These are phyloP conservation scores for Moricandia moricandioides DNA, from an alignment of 345 rosid genomes.

Conservation along the genomic window DNA sequence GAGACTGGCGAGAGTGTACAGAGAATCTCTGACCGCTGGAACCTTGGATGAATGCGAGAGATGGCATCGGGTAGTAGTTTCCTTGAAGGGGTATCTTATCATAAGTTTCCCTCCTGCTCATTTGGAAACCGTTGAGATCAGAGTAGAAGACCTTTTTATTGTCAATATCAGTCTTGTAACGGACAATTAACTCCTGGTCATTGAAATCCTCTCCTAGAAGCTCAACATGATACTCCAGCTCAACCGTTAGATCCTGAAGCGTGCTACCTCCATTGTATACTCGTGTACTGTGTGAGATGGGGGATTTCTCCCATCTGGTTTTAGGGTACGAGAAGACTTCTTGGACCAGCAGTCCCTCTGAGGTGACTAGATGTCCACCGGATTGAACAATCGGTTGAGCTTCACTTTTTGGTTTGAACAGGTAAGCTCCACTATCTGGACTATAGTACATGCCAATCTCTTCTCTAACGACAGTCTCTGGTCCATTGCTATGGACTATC, in stretches of 20 bases:
- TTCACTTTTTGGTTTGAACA: constrained; percentile 76
- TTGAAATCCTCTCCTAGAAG: constrained; percentile 59
- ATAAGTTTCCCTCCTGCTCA: constrained; percentile 94
- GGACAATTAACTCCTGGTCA: constrained; percentile 81
- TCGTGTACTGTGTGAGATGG: constrained; percentile 77
- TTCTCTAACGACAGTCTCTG: constrained; percentile 53
- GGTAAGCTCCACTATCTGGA: constrained; percentile 84
- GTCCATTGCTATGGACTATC: constrained; percentile 50
- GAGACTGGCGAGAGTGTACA: constrained; percentile 84
- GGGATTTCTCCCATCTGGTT: constrained; percentile 64
- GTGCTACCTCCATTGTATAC: constrained; percentile 62
- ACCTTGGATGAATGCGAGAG: constrained; percentile 89
- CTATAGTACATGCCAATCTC: constrained; percentile 79
- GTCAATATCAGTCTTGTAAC: constrained; percentile 74
- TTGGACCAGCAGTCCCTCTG: constrained; percentile 77
- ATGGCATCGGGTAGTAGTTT: constrained; percentile 97
- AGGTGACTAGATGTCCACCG: constrained; percentile 59
- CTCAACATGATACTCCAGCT: constrained; percentile 97
- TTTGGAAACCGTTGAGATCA: constrained; percentile 96
- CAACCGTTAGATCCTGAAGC: constrained; percentile 56
- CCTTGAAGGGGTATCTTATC: constrained; percentile 97
- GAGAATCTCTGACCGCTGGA: constrained; percentile 78
- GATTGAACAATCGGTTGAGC: constrained; percentile 62
- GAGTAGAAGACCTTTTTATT: constrained; percentile 70
- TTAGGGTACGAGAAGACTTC: constrained; percentile 83